A percentile compares a stretch with the other conserved stretches of the same genome.
Evolutionary conservation across 345 rosid genomes (phyloP).

Genomic region (Ceriops zippeliana): DNA sequence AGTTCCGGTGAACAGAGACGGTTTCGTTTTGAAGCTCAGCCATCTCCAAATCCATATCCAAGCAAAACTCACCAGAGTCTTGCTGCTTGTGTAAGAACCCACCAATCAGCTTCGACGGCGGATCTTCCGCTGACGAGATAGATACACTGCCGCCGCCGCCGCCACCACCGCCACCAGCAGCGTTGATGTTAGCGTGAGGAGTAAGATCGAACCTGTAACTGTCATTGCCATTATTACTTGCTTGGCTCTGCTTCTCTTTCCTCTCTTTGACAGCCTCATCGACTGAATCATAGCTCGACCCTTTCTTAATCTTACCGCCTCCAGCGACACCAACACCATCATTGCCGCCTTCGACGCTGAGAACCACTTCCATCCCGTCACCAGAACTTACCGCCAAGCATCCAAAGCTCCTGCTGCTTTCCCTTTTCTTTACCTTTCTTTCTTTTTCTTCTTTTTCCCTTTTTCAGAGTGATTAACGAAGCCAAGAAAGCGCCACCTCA

Average conservation of each 20-base stretch:
- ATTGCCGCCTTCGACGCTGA: conserved; percentile 33
- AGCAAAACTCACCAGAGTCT: conserved; percentile 62
- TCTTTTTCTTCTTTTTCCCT: too few species aligned
- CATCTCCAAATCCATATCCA: conserved; percentile 79
- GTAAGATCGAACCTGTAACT: conserved; percentile 37
- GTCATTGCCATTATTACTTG: conserved; percentile 1
- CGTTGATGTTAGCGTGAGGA: background rate
- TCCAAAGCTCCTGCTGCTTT: too few species aligned
- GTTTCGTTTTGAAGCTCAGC: conserved; percentile 45
- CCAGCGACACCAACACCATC: conserved; percentile 21
- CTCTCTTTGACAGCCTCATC: conserved; percentile 24
- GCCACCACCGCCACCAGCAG: background rate
- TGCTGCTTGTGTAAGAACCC: conserved; percentile 67
- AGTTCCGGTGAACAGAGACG: background rate
- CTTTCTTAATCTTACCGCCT: conserved; percentile 52
- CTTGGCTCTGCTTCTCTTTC: conserved; percentile 1
- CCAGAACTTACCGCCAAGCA: conserved; percentile 24
- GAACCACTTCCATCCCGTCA: conserved; percentile 35
- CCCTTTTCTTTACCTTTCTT: too few species aligned
- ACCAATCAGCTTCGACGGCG: conserved; percentile 64
- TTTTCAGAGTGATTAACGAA: too few species aligned
- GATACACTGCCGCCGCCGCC: background rate
- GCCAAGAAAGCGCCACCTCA: too few species aligned
- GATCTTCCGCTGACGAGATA: conserved; percentile 39
- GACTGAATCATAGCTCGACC: conserved; percentile 53